A percentile compares a stretch with the other conserved stretches of the same genome.
These are phyloP conservation scores for Metschnikowia amazonensis DNA, from an alignment of 805 yeast genomes.

Conservation along the genomic window DNA sequence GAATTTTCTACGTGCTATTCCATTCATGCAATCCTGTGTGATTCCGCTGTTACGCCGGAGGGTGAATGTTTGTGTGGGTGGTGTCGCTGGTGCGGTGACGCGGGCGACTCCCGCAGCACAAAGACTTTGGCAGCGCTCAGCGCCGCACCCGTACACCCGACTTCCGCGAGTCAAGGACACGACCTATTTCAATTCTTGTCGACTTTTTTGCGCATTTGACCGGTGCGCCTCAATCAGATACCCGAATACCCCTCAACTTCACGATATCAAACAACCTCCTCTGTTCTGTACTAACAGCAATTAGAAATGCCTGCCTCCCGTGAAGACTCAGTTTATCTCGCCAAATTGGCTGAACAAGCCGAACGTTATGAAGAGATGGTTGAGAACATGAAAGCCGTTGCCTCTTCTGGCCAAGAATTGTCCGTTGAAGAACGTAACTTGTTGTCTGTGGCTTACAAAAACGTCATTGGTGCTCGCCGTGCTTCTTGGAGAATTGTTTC, in stretches of 20 bases:
- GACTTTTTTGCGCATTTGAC: conserved; percentile 14
- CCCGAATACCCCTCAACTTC: conserved; percentile 1
- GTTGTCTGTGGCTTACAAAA: conserved; percentile 95
- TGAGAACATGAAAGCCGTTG: conserved; percentile 96
- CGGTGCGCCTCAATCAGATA: conserved; percentile 5
- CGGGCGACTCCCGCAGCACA: conserved; percentile 1
- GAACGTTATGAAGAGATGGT: conserved; percentile 99
- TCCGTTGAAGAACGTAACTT: conserved; percentile 97
- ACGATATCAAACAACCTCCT: conserved; percentile 2
- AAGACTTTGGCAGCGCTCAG: conserved; percentile 1
- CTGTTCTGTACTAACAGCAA: conserved; percentile 15
- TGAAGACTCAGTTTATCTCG: conserved; percentile 97
- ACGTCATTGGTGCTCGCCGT: conserved; percentile 98
- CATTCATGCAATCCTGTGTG: not conserved
- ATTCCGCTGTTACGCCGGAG: not conserved
- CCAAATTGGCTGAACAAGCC: conserved; percentile 98
- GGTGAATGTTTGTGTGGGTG: not conserved
- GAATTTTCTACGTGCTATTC: not conserved
- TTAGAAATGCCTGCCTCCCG: conserved; percentile 70
- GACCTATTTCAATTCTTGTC: conserved; percentile 19
- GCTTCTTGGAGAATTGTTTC: conserved; percentile 99
- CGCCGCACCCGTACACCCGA: conserved; percentile 20
- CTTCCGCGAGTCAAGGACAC: conserved; percentile 20
- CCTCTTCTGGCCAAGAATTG: conserved; percentile 91
- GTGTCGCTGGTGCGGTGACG: conserved; percentile 3